A percentile compares a stretch with the other conserved stretches of the same genome.
Conservation (phyloP, 768 basidiomycete genomes). For the Omphalotus guepiniiformis region DNA sequence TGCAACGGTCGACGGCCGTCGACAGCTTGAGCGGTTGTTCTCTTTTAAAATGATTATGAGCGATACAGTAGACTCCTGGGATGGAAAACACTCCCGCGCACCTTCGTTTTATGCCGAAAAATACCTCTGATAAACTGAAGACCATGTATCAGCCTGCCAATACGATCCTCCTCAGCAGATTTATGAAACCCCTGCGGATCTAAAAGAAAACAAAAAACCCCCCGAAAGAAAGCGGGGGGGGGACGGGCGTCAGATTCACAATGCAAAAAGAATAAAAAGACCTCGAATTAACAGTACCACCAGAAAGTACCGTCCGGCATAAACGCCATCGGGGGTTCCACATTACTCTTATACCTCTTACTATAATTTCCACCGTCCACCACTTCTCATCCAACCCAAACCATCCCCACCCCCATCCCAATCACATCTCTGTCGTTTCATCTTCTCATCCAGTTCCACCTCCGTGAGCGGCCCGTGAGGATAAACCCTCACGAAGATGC, state of each 20-base stretch:
- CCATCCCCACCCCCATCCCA: conserved; percentile 20
- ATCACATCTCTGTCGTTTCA: conserved; percentile 34
- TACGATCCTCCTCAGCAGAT: conserved; percentile 76
- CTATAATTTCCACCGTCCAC: conserved; percentile 90
- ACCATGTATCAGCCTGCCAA: conserved; percentile 92
- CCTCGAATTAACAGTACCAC: too few species aligned
- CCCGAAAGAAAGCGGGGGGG: too few species aligned
- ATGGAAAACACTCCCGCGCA: too few species aligned
- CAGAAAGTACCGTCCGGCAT: conserved; percentile 76
- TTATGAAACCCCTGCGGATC: conserved; percentile 79
- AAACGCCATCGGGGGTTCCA: conserved; percentile 76
- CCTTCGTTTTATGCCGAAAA: conserved; percentile 85
- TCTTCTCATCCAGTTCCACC: conserved; percentile 47
- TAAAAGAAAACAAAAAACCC: too few species aligned
- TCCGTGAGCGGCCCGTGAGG: conserved; percentile 52
- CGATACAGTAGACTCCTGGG: too few species aligned
- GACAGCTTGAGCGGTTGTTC: conserved; percentile 79
- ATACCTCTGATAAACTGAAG: conserved; percentile 85
- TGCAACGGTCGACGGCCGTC: conserved; percentile 91
- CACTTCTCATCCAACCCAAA: conserved; percentile 62
- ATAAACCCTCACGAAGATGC: conserved; percentile 67
- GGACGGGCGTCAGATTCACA: background rate
- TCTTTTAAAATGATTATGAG: too few species aligned
- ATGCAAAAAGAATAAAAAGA: conserved; percentile 18
- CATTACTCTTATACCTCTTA: conserved; percentile 77